Evolutionary conservation across 2,329 filamentous ascomycete genomes (phyloP), one percentile per base, ranked within the genome.

Genomic region (Fusarium continuum): DNA sequence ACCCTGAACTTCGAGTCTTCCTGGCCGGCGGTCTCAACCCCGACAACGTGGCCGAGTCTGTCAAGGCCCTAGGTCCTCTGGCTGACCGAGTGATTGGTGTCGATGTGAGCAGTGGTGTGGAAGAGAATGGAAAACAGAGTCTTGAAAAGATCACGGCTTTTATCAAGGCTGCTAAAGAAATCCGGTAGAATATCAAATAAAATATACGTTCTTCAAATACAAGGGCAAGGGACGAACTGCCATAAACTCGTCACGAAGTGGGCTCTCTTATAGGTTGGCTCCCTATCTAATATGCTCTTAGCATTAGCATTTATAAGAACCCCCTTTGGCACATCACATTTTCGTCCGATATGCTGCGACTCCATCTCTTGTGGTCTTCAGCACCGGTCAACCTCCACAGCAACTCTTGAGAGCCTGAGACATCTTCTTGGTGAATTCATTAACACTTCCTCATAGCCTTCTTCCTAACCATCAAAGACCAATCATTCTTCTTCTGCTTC

Each of bases 51-150:
- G 80, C 80, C 2, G 80, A 86, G 6, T 83, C 86, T 8, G 79
- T 99, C 16, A 79, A 81, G 19, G 82, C 84, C 13, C 78, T 94
- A 14, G 89, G 88, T 1, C 80, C 84, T 7, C 74, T 86, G 9
- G 80, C 81, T 22, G 81, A 81, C 9, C 86, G 88, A 57, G 85
- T 97, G 11, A 80, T 93, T 28, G 93, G 90, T 3, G 91, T 99
- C 4, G 95, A 99, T 79, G 92, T 97, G 17, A 97, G 93, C 76
- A 97, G 92, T 72, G 96, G 96, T 1, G 93, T 99, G 3, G 95
- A 98, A 77, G 88, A 87, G 29, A 85, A 90, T 68, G 94, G 93
- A 3, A 81, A 87, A 73, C 95, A 99, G 77, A 91, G 89, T 75
- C 70, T 94, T 54, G 85, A 87, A 16, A 96, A 90, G 79, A 98